Evolutionary conservation across 2,329 filamentous ascomycete genomes (phyloP), one percentile per base, ranked within the genome.

Genomic region (Arthrinium puccinioides): DNA sequence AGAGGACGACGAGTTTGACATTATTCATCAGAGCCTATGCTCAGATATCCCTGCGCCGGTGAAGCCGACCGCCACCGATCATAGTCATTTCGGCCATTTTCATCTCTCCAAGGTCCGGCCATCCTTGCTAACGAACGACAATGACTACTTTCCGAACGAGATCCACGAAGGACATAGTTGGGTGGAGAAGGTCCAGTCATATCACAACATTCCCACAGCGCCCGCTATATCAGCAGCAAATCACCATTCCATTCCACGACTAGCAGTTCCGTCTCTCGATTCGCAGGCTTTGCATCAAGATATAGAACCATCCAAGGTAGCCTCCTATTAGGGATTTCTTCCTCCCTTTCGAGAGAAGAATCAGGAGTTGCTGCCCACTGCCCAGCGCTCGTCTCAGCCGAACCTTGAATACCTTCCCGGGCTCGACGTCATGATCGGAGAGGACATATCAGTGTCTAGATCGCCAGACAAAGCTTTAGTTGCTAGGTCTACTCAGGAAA

Each of bases 251-350:
- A 37, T 42, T 2, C 38, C 45, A 23, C 36, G 27, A 8, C 4
- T 42, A 11, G 24, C 21, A 4, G 20, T 39, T 14, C 29, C 9
- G n/a, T 10, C 21, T 19, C 21, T 38, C 14, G 16, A 34, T 9
- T 23, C 24, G n/a, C 13, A 27, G 10, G 30, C 32, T 6, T 11
- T 29, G 14, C 21, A 15, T 14, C 32, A 36, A 19, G 32, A 40
- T 6, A 23, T 40, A 11, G 41, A 45, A 26, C 25, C 41, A 5
- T 41, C 43, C 6, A 46, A 43, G 40, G 32, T 16, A 20, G 33
- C 43, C 10, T 40, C 40, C 7, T 56, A 55, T 32, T 56, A 50
- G 54, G 50, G 46, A 3, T 49, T 50, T 33, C 40, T 33, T 10
- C 31, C 31, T n/a, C n/a, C n/a, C n/a, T n/a, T n/a, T n/a, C n/a